Evolutionary conservation across 148 eudicot genomes (phyloP), one percentile per base, ranked within the genome.

Genomic region (Vaccinium vitisidaea): DNA sequence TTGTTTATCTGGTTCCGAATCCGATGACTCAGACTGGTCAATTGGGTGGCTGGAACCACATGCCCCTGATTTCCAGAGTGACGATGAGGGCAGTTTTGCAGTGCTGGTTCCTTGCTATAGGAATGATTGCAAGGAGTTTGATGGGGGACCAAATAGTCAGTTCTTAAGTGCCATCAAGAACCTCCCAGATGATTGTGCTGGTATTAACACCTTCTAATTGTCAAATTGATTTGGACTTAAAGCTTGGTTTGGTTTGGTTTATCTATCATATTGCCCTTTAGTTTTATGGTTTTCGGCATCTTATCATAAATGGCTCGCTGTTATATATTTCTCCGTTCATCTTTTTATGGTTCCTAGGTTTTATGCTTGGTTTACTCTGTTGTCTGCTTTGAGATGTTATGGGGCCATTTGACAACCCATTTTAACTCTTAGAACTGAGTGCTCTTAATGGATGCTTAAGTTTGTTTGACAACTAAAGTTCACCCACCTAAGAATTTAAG

Each of bases 1-100:
- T 65, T 81, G 95, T 79, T 87, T 96, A 39, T 96, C 99, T 5
- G 99, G 91, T 75, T 96, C 99, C 0, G 98, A 95, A 85, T 94
- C 99, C 52, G 98, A 93, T 82, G 98, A 94, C 84, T 95, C 99
- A 12, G 99, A 97, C 88, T 97, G 99, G 98, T 95, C 99, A 2
- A 90, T 97, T 43, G 99, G 98, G 86, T 97, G 99, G 99, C 83
- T 93, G 81, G 99, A 97, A 84, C 98, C 98, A 1, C 98, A 94
- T 83, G 95, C 94, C 75, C 91, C 97, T 82, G 98, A 89, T 86
- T 97, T 97, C 89, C 89, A 89, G 91, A 92, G 94, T 86, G 98
- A 94, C 58, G 98, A 94, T 79, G 98, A 93, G 89, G 90, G 90
- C 69, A 94, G 98, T 80, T 97, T 97, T 89, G 98, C 98, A 39